phyloP scores from a whole-genome alignment of 768 basidiomycete species.

The Phaeolepiota aurea region DNA sequence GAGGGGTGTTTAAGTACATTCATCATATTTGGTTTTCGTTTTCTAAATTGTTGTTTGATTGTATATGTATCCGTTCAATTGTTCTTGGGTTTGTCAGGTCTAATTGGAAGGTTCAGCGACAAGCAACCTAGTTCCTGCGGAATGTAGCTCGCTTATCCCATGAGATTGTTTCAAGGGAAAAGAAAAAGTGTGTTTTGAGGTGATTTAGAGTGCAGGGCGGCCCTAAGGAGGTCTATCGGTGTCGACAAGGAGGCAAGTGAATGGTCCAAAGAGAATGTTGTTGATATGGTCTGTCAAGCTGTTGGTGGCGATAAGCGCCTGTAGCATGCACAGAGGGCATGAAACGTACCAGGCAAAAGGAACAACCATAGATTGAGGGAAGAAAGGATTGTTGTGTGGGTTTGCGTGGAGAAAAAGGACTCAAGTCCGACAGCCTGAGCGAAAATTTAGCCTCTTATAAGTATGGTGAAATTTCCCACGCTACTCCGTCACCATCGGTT shows the following conservation, averaged over 20 bases:
- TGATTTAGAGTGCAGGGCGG: slow-evolving; percentile 12
- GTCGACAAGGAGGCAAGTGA: slow-evolving; percentile 51
- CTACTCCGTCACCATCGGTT: background rate
- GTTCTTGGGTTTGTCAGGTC: slow-evolving; percentile 22
- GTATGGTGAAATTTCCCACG: slow-evolving; percentile 1
- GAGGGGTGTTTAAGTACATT: slow-evolving; percentile 61
- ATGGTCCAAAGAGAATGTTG: slow-evolving; percentile 56
- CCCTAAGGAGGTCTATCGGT: slow-evolving; percentile 76
- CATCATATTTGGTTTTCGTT: slow-evolving; percentile 31
- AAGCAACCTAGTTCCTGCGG: slow-evolving; percentile 31
- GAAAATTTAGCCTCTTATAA: slow-evolving; percentile 1
- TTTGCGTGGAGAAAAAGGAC: slow-evolving; percentile 7
- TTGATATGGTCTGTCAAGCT: slow-evolving; percentile 42
- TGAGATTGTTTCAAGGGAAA: slow-evolving; percentile 43
- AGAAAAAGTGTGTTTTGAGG: slow-evolving; percentile 9
- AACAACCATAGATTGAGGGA: slow-evolving; percentile 47
- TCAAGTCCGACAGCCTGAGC: slow-evolving; percentile 3
- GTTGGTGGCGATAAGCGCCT: slow-evolving; percentile 5
- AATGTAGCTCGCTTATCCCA: slow-evolving; percentile 40
- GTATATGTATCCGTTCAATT: slow-evolving; percentile 7
- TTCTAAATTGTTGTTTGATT: slow-evolving; percentile 6
- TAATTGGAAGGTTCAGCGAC: slow-evolving; percentile 22
- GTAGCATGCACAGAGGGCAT: too few relatives aligned
- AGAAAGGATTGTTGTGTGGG: slow-evolving; percentile 7
- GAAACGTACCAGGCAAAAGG: slow-evolving; percentile 24